Conservation (phyloP, 2,329 filamentous ascomycete species). For the Uncinocarpus reesii region DNA sequence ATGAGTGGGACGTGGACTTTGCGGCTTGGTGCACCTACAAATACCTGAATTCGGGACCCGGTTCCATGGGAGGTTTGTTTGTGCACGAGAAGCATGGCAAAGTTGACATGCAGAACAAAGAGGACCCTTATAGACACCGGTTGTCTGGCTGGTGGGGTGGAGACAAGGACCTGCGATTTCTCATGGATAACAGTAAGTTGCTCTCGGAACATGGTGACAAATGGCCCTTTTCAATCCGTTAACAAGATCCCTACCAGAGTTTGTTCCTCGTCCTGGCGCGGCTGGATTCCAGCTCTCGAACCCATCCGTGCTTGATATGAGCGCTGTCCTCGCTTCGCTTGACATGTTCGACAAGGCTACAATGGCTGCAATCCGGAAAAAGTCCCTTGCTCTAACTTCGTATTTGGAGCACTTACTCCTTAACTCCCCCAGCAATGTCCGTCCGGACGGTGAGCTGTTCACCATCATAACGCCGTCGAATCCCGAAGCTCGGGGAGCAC, state of each 20-base stretch:
- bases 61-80: slow-evolving; percentile 68
- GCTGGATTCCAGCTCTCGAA: slow-evolving; percentile 79
- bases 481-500: slow-evolving; percentile 60
- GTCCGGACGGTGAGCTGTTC: slow-evolving; percentile 38
- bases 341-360: slow-evolving; percentile 62
- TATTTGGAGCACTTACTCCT: slow-evolving; percentile 63
- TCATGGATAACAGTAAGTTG: slow-evolving; percentile 59
- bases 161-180: slow-evolving; percentile 64
- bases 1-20: slow-evolving; percentile 87
- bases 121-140: slow-evolving; percentile 50
- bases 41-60: slow-evolving; percentile 79
- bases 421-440: slow-evolving; percentile 21
- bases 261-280: slow-evolving; percentile 66
- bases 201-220: no score
- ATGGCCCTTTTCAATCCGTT: no score
- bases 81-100: slow-evolving; percentile 64
- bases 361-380: slow-evolving; percentile 58
- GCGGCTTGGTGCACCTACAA: slow-evolving; percentile 93
- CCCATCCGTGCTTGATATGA: slow-evolving; percentile 66
- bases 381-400: slow-evolving; percentile 61
- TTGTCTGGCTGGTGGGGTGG: slow-evolving; percentile 81
- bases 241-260: slow-evolving; percentile 35
- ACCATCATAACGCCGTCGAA: slow-evolving; percentile 59
- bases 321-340: slow-evolving; percentile 61
- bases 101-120: slow-evolving; percentile 30